phyloP scores from a whole-genome alignment of 345 rosid genomes.

The Ceriops decandra region DNA sequence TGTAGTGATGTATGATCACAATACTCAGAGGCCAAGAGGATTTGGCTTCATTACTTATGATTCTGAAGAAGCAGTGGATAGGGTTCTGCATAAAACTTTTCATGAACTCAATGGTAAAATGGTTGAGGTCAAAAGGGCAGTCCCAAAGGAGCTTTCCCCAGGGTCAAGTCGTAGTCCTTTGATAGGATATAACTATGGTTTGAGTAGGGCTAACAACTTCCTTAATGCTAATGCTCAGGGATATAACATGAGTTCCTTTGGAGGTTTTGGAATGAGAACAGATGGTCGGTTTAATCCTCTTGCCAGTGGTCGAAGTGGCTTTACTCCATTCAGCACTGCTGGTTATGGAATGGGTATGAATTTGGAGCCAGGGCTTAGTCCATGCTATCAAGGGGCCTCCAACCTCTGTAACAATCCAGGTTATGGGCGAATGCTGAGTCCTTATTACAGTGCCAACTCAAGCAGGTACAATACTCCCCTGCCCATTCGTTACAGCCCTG shows the following conservation, averaged over 20 bases:
- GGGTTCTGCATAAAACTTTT: constrained; percentile 80
- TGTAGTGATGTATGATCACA: constrained; percentile 98
- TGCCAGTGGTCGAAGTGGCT: constrained; percentile 54
- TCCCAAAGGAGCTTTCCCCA: constrained; percentile 80
- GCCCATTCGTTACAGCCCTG: constrained; percentile 56
- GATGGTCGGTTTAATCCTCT: constrained; percentile 80
- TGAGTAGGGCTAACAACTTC: constrained; percentile 59
- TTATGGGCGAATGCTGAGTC: constrained; percentile 56
- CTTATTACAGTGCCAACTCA: constrained; percentile 53
- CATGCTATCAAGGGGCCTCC: constrained; percentile 56
- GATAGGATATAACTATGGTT: constrained; percentile 54
- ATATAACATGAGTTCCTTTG: constrained; percentile 49
- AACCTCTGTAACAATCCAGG: constrained; percentile 57
- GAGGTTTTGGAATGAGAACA: constrained; percentile 57
- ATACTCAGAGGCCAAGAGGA: constrained; percentile 96
- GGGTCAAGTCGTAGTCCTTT: constrained; percentile 67
- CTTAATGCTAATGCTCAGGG: constrained; percentile 69
- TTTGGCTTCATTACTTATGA: constrained; percentile 97
- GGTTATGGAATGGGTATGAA: constrained; percentile 70
- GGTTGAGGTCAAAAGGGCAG: constrained; percentile 99
- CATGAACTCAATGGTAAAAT: constrained; percentile 95
- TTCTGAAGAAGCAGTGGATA: constrained; percentile 86
- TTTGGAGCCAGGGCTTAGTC: constrained; percentile 61
- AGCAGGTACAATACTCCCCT: constrained; percentile 66
- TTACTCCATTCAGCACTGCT: constrained; percentile 48